Base-by-base conservation (phyloP, 2,329 filamentous ascomycete species). In the Pyrenophora teres region DNA sequence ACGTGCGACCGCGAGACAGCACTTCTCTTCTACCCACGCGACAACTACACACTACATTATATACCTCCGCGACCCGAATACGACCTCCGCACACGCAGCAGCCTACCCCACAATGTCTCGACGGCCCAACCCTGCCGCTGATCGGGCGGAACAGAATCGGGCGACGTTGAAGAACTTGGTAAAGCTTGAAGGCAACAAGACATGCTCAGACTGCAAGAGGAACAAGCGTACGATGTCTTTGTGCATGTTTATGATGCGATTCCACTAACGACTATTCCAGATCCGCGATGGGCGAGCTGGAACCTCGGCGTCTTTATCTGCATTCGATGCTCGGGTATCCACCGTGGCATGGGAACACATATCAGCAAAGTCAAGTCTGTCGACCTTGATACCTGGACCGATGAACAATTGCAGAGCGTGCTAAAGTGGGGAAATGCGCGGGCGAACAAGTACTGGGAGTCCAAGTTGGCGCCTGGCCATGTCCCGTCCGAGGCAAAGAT, bases 261-360 rank as follows among this genome's bases (percentile, higher is more conserved):
- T 52, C 55, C 35, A 64, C 67, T 69, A 42, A 75, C 63, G 43
- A 18, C 15, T 43, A 9, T 23, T n/a, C 35, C 72, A 96, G 91
- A 97, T 79, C 94, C 94, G 55, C 85, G 94, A 88, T 99, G 94
- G 94, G 94, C 94, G 27, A 97, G 92, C 72, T 99, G 94, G 94
- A 99, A 99, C 74, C 78, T 99, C 47, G 94, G 94, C 66, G 87
- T 99, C 70, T 99, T 99, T 73, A 81, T 99, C 70, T 99, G 94
- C 81, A 99, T 99, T 74, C 88, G 92, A 13, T 99, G 94, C 78
- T 99, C 94, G 15, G 95, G 95, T 70, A 96, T 99, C 71, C 94
- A 99, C 78, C 90, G 94, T 71, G 92, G 93, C 63, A 97, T 99
- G 92, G 94, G 94, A 68, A 97, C 93, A 57, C 94, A 99, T 78